These are phyloP conservation scores for Punica granatum DNA, from an alignment of 345 rosid genomes.

Conservation along the genomic window DNA sequence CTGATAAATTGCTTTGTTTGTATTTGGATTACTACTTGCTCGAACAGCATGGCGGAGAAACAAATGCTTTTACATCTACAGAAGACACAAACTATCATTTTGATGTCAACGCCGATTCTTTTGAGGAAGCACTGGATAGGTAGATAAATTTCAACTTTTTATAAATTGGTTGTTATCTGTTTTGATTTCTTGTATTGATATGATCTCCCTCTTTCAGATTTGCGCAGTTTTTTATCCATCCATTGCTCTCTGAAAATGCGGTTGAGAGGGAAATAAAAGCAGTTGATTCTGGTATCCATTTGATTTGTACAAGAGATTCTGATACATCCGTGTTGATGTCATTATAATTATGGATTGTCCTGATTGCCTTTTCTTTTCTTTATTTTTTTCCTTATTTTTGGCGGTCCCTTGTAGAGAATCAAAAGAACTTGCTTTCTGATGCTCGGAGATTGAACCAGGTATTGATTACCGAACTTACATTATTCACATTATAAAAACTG, in stretches of 20 bases:
- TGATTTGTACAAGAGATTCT: neutral
- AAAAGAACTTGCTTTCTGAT: constrained; percentile 73
- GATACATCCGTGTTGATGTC: neutral
- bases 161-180: constrained; percentile 6
- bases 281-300: constrained; percentile 61
- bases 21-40: neutral
- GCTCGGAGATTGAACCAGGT: constrained; percentile 75
- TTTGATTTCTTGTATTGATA: constrained; percentile 9
- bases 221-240: constrained; percentile 75
- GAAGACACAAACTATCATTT: constrained; percentile 66
- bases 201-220: constrained; percentile 36
- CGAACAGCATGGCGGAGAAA: constrained; percentile 74
- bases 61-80: constrained; percentile 65
- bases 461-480: neutral
- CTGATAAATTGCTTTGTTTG: neutral
- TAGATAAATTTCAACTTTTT: constrained; percentile 12
- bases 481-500: neutral
- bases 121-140: constrained; percentile 81
- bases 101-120: constrained; percentile 54
- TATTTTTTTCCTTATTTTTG: neutral
- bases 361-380: constrained; percentile 27
- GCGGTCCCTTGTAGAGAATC: constrained; percentile 52
- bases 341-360: constrained; percentile 49
- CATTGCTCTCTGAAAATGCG: constrained; percentile 82
- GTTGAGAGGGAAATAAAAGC: constrained; percentile 79